phyloP scores from a whole-genome alignment of 2,329 filamentous ascomycete genomes.

The Sporothrix sp. region DNA sequence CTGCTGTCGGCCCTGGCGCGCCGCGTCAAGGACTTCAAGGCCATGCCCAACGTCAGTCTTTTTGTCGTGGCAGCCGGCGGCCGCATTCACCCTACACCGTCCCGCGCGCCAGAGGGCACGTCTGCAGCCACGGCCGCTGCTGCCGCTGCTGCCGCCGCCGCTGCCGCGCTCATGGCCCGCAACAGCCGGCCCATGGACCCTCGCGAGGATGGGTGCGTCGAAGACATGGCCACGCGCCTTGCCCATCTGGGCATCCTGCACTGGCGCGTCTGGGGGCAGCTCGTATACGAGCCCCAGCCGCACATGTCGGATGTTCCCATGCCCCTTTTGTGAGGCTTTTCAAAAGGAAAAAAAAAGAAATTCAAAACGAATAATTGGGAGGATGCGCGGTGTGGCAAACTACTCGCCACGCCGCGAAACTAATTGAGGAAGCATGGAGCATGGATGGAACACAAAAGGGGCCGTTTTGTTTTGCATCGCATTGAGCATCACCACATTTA shows the following conservation, averaged over 20 bases:
- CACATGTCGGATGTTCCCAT: conserved; percentile 4
- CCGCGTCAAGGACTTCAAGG: conserved; percentile 43
- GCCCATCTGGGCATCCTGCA: conserved; percentile 78
- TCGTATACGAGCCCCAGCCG: conserved; percentile 49
- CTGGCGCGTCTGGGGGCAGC: conserved; percentile 77
- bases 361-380: background rate
- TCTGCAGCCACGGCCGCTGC: conserved; percentile 25
- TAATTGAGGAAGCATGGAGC: background rate
- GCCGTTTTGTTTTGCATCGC: background rate
- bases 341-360: background rate
- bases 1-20: conserved; percentile 39
- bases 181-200: conserved; percentile 9
- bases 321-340: background rate
- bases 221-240: conserved; percentile 65
- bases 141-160: conserved; percentile 16
- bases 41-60: conserved; percentile 41
- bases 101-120: conserved; percentile 23
- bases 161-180: background rate
- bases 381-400: background rate
- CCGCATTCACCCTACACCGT: conserved; percentile 27
- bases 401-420: too few species aligned
- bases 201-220: conserved; percentile 45
- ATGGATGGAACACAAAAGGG: background rate
- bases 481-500: conserved; percentile 10
- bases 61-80: conserved; percentile 47